phyloP scores from a whole-genome alignment of 371 early-diverging fungal genomes.

The Rhizopus delemar region DNA sequence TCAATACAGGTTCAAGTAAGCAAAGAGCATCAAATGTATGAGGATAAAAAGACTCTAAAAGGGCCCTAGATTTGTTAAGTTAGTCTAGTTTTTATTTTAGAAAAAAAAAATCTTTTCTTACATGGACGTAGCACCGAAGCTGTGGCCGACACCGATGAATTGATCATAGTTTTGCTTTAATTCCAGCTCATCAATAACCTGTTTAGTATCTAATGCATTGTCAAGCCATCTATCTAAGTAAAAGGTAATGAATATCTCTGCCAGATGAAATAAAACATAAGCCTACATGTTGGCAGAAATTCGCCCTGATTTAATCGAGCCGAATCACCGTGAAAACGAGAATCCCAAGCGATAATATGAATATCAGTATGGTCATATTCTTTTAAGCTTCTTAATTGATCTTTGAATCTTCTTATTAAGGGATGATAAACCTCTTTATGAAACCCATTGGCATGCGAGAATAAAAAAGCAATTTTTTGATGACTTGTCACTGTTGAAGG shows the following conservation, averaged over 20 bases:
- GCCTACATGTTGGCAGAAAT: conserved; percentile 32
- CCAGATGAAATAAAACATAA: not conserved
- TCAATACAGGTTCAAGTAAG: conserved; percentile 37
- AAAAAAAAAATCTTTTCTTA: conserved; percentile 11
- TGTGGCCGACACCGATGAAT: conserved; percentile 47
- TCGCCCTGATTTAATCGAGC: conserved; percentile 38
- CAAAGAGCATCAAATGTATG: conserved; percentile 37
- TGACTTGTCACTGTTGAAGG: conserved; percentile 10
- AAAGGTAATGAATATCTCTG: not conserved
- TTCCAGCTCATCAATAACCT: conserved; percentile 33
- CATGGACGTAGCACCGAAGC: conserved; percentile 49
- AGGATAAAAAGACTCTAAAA: conserved; percentile 41
- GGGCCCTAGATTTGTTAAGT: conserved; percentile 18
- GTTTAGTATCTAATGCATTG: conserved; percentile 42
- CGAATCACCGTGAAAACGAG: conserved; percentile 52
- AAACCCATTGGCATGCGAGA: conserved; percentile 48
- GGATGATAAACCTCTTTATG: conserved; percentile 46
- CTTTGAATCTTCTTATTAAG: conserved; percentile 28
- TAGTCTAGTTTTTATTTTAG: not conserved
- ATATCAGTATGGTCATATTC: conserved; percentile 32
- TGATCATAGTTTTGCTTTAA: conserved; percentile 24
- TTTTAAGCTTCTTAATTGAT: conserved; percentile 18
- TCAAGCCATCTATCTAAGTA: conserved; percentile 42
- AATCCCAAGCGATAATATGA: conserved; percentile 39
- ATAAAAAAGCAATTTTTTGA: conserved; percentile 30